These are phyloP conservation scores for Drosera capensis DNA, from an alignment of 148 eudicot genomes.

Conservation along the genomic window DNA sequence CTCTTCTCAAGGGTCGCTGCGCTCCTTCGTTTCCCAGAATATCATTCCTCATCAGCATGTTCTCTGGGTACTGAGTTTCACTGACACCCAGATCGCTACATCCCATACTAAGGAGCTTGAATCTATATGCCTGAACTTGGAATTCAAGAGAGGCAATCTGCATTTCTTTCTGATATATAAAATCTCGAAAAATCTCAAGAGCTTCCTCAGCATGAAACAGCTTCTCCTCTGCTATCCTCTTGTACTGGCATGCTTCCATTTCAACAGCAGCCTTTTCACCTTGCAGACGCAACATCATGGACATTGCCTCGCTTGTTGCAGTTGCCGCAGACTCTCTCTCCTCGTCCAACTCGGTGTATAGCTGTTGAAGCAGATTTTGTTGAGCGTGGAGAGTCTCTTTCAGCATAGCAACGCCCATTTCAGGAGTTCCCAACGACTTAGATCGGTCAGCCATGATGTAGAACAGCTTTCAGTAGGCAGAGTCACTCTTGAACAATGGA, in stretches of 20 bases:
- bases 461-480: not conserved
- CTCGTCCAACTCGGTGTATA: slow-evolving; percentile 71
- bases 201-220: slow-evolving; percentile 72
- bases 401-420: slow-evolving; percentile 18
- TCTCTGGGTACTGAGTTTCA: slow-evolving; percentile 45
- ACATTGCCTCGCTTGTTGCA: slow-evolving; percentile 79
- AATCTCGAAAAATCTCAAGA: slow-evolving; percentile 49
- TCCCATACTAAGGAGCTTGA: slow-evolving; percentile 58
- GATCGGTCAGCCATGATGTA: slow-evolving; percentile 21
- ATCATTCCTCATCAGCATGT: slow-evolving; percentile 29
- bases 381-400: slow-evolving; percentile 64
- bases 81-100: slow-evolving; percentile 28
- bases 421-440: slow-evolving; percentile 15
- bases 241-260: slow-evolving; percentile 88
- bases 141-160: slow-evolving; percentile 68
- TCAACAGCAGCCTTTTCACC: slow-evolving; percentile 80
- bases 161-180: slow-evolving; percentile 81
- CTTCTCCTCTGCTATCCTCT: slow-evolving; percentile 84
- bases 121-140: slow-evolving; percentile 71
- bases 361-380: slow-evolving; percentile 64
- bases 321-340: slow-evolving; percentile 78
- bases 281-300: slow-evolving; percentile 76
- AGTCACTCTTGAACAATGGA: not conserved
- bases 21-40: slow-evolving; percentile 14
- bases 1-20: slow-evolving; percentile 20